Evolutionary conservation across 805 yeast genomes (phyloP).

Genomic region (Starmerella sp.): DNA sequence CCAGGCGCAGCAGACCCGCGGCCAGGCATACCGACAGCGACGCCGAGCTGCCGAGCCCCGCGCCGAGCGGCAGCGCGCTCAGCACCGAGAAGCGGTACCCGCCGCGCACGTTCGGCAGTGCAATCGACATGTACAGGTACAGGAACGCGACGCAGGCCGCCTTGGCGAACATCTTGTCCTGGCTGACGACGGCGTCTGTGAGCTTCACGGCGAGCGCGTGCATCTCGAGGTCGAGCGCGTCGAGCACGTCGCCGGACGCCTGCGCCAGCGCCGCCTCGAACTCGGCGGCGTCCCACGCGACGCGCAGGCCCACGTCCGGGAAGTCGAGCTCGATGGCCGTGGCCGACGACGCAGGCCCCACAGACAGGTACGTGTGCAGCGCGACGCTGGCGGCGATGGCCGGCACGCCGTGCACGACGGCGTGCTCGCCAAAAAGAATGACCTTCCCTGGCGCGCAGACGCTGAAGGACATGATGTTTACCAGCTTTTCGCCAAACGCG

Average conservation of each 20-base stretch:
- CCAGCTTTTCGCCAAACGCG: background rate
- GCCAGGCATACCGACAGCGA: slow-evolving; percentile 76
- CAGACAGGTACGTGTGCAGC: slow-evolving; percentile 69
- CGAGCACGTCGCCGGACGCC: slow-evolving; percentile 3
- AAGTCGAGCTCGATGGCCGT: slow-evolving; percentile 53
- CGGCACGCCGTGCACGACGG: slow-evolving; percentile 86
- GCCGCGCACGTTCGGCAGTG: background rate
- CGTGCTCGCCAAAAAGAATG: slow-evolving; percentile 91
- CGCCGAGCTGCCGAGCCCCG: slow-evolving; percentile 93
- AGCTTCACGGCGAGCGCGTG: slow-evolving; percentile 45
- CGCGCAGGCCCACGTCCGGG: slow-evolving; percentile 65
- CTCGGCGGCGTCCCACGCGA: slow-evolving; percentile 49
- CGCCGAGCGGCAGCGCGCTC: slow-evolving; percentile 87
- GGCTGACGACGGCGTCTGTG: slow-evolving; percentile 29
- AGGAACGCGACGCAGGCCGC: slow-evolving; percentile 75
- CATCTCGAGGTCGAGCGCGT: slow-evolving; percentile 34
- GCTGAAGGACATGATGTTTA: slow-evolving; percentile 34
- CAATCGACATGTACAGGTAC: slow-evolving; percentile 46
- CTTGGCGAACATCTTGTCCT: slow-evolving; percentile 46
- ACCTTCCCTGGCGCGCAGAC: slow-evolving; percentile 96
- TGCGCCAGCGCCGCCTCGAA: slow-evolving; percentile 24
- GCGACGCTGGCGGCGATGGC: slow-evolving; percentile 94
- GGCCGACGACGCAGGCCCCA: slow-evolving; percentile 35
- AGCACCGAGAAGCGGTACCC: slow-evolving; percentile 55
- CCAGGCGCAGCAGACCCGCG: slow-evolving; percentile 51